A percentile compares a stretch with the other conserved stretches of the same genome.
Evolutionary conservation across 2,329 filamentous ascomycete genomes (phyloP).

Genomic region (Ophioceras dolichostomum): DNA sequence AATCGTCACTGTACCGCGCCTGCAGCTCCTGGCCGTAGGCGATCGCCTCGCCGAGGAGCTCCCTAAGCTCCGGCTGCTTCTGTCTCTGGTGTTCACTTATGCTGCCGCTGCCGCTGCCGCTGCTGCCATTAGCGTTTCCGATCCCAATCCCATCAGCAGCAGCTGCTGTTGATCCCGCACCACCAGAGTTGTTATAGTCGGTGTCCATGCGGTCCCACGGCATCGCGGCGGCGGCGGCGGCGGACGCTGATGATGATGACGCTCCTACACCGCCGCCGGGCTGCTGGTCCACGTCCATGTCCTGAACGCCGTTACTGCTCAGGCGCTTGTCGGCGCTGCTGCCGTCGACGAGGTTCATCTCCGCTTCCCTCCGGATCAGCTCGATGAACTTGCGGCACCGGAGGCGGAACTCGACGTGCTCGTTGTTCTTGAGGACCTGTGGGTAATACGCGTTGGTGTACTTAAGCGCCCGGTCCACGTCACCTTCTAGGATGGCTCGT

Average conservation of each 20-base stretch:
- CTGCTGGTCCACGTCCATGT: constrained; percentile 41
- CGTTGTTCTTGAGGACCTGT: constrained; percentile 64
- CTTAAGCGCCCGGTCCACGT: constrained; percentile 84
- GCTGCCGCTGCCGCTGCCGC: not conserved
- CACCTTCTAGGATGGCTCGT: constrained; percentile 75
- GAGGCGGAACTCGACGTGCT: constrained; percentile 77
- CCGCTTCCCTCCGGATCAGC: constrained; percentile 69
- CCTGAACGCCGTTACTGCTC: constrained; percentile 26
- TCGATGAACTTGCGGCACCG: constrained; percentile 90
- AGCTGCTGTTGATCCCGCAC: constrained; percentile 5
- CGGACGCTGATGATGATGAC: constrained; percentile 20
- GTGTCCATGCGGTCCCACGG: constrained; percentile 23
- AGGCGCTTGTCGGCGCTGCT: constrained; percentile 22
- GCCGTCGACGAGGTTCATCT: constrained; percentile 36
- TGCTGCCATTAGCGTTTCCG: not conserved
- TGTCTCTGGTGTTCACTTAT: too few relatives aligned
- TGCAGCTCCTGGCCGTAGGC: constrained; percentile 69
- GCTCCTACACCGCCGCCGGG: constrained; percentile 18
- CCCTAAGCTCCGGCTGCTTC: too few relatives aligned
- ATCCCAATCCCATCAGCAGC: too few relatives aligned
- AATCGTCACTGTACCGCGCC: constrained; percentile 63
- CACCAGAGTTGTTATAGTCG: constrained; percentile 15
- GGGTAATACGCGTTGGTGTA: constrained; percentile 70
- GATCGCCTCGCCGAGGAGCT: constrained; percentile 57
- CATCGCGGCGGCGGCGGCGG: constrained; percentile 10